phyloP scores from a whole-genome alignment of 78 protist species.

The Dictyostelium brefeldianum region DNA sequence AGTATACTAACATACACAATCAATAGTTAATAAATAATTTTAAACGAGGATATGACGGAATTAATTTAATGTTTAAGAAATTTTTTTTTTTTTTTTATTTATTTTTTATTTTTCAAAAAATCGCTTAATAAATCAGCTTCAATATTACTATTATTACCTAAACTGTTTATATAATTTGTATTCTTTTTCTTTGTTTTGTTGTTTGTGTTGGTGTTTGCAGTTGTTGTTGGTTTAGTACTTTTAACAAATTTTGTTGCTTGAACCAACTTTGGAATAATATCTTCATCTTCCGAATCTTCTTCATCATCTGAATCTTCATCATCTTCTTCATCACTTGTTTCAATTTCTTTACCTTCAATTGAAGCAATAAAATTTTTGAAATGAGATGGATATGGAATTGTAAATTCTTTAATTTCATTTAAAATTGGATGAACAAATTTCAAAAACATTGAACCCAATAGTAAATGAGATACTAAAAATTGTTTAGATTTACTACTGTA shows the following conservation, averaged over 20 bases:
- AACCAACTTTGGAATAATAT: not conserved
- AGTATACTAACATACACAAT: too few species aligned
- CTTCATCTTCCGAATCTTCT: not conserved
- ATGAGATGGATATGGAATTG: constrained; percentile 62
- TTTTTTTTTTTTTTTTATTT: constrained; percentile 12
- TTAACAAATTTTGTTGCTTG: not conserved
- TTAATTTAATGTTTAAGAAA: too few species aligned
- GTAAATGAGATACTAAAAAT: constrained; percentile 48
- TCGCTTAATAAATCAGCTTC: not conserved
- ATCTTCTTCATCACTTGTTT: not conserved
- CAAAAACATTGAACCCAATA: constrained; percentile 56
- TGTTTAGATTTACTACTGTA: constrained; percentile 50
- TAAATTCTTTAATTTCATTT: constrained; percentile 24
- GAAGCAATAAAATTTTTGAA: constrained; percentile 41
- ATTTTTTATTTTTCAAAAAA: constrained; percentile 1
- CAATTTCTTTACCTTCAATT: constrained; percentile 5
- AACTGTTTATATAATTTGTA: constrained; percentile 7
- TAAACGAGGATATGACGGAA: too few species aligned
- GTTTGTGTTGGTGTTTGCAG: not conserved
- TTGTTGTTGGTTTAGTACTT: not conserved
- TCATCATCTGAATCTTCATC: not conserved
- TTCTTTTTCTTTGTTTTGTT: not conserved
- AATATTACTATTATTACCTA: not conserved
- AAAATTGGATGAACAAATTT: constrained; percentile 61
- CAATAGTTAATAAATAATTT: too few species aligned